phyloP scores from a whole-genome alignment of 2,329 filamentous ascomycete genomes.

The Onygena corvina region DNA sequence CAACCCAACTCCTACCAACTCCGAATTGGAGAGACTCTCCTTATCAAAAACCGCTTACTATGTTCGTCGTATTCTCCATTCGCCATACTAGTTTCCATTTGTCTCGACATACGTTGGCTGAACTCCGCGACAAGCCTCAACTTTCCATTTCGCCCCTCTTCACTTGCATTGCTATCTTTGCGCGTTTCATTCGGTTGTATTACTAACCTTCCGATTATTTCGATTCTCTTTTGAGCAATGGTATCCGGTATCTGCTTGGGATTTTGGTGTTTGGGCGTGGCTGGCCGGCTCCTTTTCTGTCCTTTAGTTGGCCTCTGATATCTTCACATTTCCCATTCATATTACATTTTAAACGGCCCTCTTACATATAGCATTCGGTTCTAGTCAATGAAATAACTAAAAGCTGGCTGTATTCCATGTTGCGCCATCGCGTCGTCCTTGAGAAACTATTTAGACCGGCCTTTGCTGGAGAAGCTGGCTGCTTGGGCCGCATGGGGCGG shows the following conservation, averaged over 20 bases:
- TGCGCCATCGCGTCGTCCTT: too few species aligned
- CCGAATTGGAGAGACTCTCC: background rate
- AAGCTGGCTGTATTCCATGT: too few species aligned
- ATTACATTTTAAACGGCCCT: background rate
- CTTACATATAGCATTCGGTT: background rate
- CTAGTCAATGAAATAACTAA: too few species aligned
- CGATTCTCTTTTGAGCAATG: background rate
- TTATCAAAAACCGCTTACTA: background rate
- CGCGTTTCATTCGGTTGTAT: background rate
- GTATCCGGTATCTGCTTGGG: background rate
- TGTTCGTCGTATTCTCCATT: background rate
- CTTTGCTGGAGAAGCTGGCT: too few species aligned
- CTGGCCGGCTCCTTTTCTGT: background rate
- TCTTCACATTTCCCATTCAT: background rate
- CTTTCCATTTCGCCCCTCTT: background rate
- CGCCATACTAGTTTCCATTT: background rate
- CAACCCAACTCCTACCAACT: background rate
- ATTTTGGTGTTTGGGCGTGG: constrained; percentile 1
- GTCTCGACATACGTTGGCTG: background rate
- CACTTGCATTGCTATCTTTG: background rate
- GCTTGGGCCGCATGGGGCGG: background rate
- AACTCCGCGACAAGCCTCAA: background rate
- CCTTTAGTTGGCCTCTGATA: background rate
- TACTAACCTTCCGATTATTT: constrained; percentile 1
- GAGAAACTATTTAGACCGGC: too few species aligned